Evolutionary conservation across 2,329 filamentous ascomycete genomes (phyloP), one percentile per base, ranked within the genome.

Genomic region (Penicillium sp.): DNA sequence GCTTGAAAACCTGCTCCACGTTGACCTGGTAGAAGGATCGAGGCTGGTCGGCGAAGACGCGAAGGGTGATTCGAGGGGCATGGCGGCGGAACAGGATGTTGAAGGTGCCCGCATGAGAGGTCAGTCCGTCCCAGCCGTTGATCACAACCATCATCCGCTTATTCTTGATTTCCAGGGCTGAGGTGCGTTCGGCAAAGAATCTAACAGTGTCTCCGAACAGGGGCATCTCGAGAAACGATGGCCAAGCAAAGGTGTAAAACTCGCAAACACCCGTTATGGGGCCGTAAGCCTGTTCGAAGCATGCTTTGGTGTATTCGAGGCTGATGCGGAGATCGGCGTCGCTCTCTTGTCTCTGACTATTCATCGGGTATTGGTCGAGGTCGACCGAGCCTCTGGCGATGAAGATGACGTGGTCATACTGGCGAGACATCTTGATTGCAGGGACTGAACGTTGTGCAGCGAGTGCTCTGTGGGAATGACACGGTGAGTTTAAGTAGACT

Each of bases 91-190:
- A 54, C 17, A 54, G 6, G 11, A 15, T 54, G 6, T 14, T 54
- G 31, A 54, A 54, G n/a, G 6, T 35, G 11, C 15, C 14, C 28
- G 6, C 31, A 11, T 47, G 1, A 5, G 52, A 34, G 17, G 52
- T 54, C 41, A 54, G 20, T 14, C 52, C 28, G 41, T 54, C 39
- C 52, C 52, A 54, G 28, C 52, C 52, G 31, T 54, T 54, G 6
- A 54, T 11, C 8, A 54, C 52, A 8, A 54, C 31, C 41, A 54
- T 45, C 52, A 54, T 45, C 5, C 25, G 14, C 5, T 17, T 7
- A 20, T 28, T 20, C 11, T n/a, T 38, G 15, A 5, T 10, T 1
- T 28, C 41, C 22, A 45, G n/a, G 2, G 12, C 14, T 20, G 17
- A 15, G 11, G 28, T 47, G 31, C 28, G 39, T 4, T 22, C 12